Conservation (phyloP, 2,329 filamentous ascomycete species). For the Plenodomus biglobosus region DNA sequence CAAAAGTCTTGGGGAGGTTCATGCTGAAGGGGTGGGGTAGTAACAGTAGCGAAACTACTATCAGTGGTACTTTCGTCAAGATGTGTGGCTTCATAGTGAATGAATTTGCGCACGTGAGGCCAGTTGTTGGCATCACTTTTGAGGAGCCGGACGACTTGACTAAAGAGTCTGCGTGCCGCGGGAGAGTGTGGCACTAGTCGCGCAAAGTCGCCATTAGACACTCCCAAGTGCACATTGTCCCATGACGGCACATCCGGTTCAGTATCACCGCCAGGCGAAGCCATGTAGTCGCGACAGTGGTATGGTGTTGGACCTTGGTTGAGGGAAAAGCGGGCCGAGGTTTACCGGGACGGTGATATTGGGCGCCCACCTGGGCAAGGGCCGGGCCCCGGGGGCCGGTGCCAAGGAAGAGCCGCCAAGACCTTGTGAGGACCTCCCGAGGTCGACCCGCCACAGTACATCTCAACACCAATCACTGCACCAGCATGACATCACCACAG, state of each 20-base stretch:
- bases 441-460: neutral
- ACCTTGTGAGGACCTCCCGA: too few relatives aligned
- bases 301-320: neutral
- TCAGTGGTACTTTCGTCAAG: constrained; percentile 1
- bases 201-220: constrained; percentile 3
- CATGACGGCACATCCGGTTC: constrained; percentile 1
- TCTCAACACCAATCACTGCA: neutral
- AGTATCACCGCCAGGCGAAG: constrained; percentile 1
- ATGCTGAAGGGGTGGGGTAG: neutral
- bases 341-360: neutral
- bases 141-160: constrained; percentile 1
- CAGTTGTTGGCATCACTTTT: neutral
- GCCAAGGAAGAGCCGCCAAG: constrained; percentile 1
- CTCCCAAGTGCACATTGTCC: neutral
- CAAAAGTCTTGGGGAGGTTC: constrained; percentile 1
- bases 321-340: neutral
- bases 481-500: constrained; percentile 1
- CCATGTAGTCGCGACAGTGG: neutral
- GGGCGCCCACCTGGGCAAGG: too few relatives aligned
- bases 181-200: constrained; percentile 1
- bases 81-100: constrained; percentile 1
- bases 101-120: constrained; percentile 4
- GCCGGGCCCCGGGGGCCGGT: too few relatives aligned
- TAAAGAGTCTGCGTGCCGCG: neutral
- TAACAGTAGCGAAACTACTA: neutral